A percentile compares a stretch with the other conserved stretches of the same genome.
Evolutionary conservation across 2,329 filamentous ascomycete genomes (phyloP).

Genomic region (Penicillium fuscoglaucum): DNA sequence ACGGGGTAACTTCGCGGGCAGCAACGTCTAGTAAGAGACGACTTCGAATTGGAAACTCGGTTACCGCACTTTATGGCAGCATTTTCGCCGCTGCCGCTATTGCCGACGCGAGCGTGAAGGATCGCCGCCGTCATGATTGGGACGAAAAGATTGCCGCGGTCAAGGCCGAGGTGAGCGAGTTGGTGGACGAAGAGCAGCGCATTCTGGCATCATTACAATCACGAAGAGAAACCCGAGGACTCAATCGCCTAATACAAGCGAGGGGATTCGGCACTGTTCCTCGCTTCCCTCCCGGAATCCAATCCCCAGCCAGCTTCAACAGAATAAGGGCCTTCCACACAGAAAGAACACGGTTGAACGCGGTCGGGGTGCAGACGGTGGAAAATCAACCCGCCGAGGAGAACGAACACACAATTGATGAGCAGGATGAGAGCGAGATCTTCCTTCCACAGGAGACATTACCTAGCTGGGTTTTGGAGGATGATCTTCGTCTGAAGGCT

Average conservation of each 20-base stretch:
- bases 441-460: conserved; percentile 23
- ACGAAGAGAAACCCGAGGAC: conserved; percentile 22
- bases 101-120: conserved; percentile 43
- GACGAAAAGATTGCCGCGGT: conserved; percentile 46
- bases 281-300: conserved; percentile 8
- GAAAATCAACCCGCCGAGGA: conserved; percentile 12
- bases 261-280: conserved; percentile 29
- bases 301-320: conserved; percentile 14
- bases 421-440: conserved; percentile 21
- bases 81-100: conserved; percentile 46
- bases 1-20: conserved; percentile 38
- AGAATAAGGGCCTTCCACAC: conserved; percentile 24
- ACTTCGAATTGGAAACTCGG: conserved; percentile 44
- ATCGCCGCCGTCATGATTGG: conserved; percentile 41
- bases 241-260: conserved; percentile 25
- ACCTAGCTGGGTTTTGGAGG: conserved; percentile 32
- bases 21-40: conserved; percentile 39
- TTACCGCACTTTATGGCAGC: conserved; percentile 47
- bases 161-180: conserved; percentile 43
- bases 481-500: conserved; percentile 36
- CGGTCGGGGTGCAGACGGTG: conserved; percentile 5
- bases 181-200: conserved; percentile 42
- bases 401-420: conserved; percentile 14
- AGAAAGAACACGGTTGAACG: conserved; percentile 9
- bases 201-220: conserved; percentile 35